Evolutionary conservation across 441 rosid species (phyloP), one percentile per base, ranked within the genome.

Genomic region (Erodium moschatum): DNA sequence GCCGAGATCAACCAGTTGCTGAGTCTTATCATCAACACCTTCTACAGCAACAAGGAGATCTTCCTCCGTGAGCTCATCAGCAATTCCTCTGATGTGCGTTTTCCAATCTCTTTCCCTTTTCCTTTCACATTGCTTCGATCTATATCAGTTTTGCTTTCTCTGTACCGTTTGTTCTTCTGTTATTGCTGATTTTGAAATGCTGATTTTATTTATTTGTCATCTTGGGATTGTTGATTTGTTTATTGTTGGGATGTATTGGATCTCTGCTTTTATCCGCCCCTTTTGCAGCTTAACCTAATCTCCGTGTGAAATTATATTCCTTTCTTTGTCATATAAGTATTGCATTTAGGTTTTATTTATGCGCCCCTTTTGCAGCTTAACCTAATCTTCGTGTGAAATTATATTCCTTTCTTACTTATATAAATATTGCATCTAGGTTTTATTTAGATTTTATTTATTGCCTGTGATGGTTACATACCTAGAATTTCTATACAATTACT

Each of bases 41-140:
- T 89, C 72, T 88, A 89, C 81, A 83, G 88, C 82, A 90, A 90
- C 85, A 90, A 90, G 77, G 92, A 87, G 87, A 90, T 90, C 77
- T 88, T 90, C 78, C 92, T 90, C 70, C 92, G 97, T 19, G 97
- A 90, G 61, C 67, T 90, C 62, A 76, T 90, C 65, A 90, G 97
- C 83, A 90, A 90, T 76, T 74, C 94, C 5, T 90, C 97, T 60
- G 94, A 90, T 71, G 94, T 88, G 70, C 65, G 93, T 61, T 21
- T 69, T 4, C 2, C 0, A 72, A 16, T 69, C 11, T 13, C 0
- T 46, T 6, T 27, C 3, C 0, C 27, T 33, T 1, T 29, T 29
- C 4, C 33, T 29, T 29, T 29, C 4, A 1, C 33, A 1, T 29
- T 5, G 38, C 4, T 33, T 33, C 4, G 38, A 33, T 3, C 38